Base-by-base conservation (phyloP, 345 rosid genomes). In the Eucalyptus cloeziana region DNA sequence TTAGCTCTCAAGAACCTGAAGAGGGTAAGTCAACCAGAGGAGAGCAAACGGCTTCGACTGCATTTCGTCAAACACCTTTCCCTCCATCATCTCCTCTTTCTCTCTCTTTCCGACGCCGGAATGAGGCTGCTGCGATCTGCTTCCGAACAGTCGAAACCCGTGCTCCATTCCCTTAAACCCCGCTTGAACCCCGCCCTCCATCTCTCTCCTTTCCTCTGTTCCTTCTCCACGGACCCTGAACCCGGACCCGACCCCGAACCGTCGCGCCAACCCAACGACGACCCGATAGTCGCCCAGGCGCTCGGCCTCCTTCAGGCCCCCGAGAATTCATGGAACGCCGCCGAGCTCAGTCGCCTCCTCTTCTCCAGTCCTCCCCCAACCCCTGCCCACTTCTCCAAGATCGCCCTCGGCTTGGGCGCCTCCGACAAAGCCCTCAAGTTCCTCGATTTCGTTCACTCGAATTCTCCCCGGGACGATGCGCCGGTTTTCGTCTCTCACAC, bases 351-450 rank as follows among this genome's bases (percentile, higher is more conserved):
- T 47, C 79, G 76, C 37, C 91, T 93, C 43, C 94, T 97, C 83
- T 91, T 96, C 87, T 89, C 91, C 87, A 89, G 91, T 6, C 88
- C 93, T 43, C 81, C 94, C 87, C 83, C 88, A 79, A 80, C 95
- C 89, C 92, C 95, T 85, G 76, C 67, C 6, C 92, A 89, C 64
- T 89, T 94, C 91, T 88, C 88, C 17, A 92, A 91, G 81, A 94
- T 96, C 90, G 89, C 96, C 83, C 93, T 96, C 89, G 91, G 93
- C 60, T 92, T 97, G 7, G 87, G 92, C n/a, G 94, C 96, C 58
- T 90, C 94, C 88, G 87, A 91, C n/a, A 87, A 89, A 11, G 98
- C 99, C 45, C 88, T 96, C 90, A 79, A 91, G 7, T 97, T 97
- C 92, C 94, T 95, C 87, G 81, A 90, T 4, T 95, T 88, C 92